Conservation (phyloP, 495 filamentous ascomycete genomes). For the Hypoxylon fuscum region DNA sequence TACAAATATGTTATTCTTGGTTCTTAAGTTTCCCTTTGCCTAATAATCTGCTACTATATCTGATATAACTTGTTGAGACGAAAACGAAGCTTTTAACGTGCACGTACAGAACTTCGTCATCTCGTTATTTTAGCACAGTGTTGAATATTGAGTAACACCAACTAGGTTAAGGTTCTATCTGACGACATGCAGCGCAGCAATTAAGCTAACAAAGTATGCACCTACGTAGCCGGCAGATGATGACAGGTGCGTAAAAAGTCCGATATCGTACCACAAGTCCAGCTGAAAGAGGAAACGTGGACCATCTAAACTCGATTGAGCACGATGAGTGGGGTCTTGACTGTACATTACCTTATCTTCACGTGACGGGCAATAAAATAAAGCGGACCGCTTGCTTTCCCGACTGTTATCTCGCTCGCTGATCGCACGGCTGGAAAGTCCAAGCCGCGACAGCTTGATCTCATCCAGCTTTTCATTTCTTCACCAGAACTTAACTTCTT, state of each 20-base stretch:
- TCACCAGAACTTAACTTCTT: not conserved
- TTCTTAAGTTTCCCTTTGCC: too few species aligned
- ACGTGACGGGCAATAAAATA: slow-evolving; percentile 34
- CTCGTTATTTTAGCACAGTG: too few species aligned
- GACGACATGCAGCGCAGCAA: too few species aligned
- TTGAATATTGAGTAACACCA: too few species aligned
- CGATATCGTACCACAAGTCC: not conserved
- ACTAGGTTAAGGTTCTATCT: too few species aligned
- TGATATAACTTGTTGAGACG: too few species aligned
- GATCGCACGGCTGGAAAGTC: slow-evolving; percentile 36
- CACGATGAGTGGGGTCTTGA: not conserved
- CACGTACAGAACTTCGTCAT: too few species aligned
- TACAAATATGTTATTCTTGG: too few species aligned
- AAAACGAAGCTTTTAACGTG: too few species aligned
- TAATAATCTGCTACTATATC: too few species aligned
- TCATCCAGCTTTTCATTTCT: slow-evolving; percentile 24
- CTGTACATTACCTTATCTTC: slow-evolving; percentile 27
- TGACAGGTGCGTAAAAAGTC: not conserved
- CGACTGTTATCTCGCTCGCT: slow-evolving; percentile 34
- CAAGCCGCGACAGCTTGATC: slow-evolving; percentile 39
- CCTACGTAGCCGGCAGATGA: too few species aligned
- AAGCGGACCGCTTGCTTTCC: slow-evolving; percentile 24
- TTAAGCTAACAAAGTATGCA: too few species aligned
- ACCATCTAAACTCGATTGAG: slow-evolving; percentile 14
- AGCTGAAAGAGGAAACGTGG: slow-evolving; percentile 9